Evolutionary conservation across 805 yeast genomes (phyloP).

Genomic region (Blastobotrys chiropterorum): DNA sequence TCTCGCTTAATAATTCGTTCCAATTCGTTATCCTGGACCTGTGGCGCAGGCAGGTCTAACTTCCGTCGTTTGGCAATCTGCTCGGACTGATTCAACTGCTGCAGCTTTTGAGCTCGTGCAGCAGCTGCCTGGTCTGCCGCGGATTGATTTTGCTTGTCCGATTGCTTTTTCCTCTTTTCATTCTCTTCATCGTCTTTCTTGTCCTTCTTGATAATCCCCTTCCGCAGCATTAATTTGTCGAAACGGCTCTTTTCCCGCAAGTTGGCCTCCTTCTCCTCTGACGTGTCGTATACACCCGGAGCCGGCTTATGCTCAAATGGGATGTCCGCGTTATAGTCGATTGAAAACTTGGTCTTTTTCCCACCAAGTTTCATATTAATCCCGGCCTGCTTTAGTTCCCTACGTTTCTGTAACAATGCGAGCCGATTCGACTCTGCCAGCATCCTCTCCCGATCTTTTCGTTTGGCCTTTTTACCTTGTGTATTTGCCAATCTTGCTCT

Average conservation of each 20-base stretch:
- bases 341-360: conserved; percentile 46
- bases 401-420: conserved; percentile 68
- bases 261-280: conserved; percentile 48
- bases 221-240: conserved; percentile 33
- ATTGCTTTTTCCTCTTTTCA: conserved; percentile 15
- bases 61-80: conserved; percentile 35
- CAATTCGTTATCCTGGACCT: conserved; percentile 27
- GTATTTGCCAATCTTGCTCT: conserved; percentile 86
- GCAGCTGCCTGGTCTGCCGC: conserved; percentile 25
- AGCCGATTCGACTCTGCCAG: conserved; percentile 71
- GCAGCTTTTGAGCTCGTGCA: conserved; percentile 27
- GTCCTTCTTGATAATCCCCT: conserved; percentile 22
- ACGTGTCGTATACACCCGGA: conserved; percentile 61
- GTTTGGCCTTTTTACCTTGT: conserved; percentile 88
- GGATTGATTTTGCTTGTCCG: conserved; percentile 21
- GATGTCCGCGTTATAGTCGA: conserved; percentile 78
- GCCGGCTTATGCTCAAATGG: conserved; percentile 70
- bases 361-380: conserved; percentile 27
- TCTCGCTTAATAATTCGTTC: conserved; percentile 28
- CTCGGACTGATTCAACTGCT: conserved; percentile 22
- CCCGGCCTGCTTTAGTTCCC: conserved; percentile 26
- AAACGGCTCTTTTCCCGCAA: conserved; percentile 36
- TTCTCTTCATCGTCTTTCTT: conserved; percentile 10
- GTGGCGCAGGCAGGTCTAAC: conserved; percentile 34
- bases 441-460: conserved; percentile 81